Percentiles rank a stretch among this genome's conserved stretches.
Conservation (phyloP, 139 green algal species). For the Spirogloea muscicola region DNA sequence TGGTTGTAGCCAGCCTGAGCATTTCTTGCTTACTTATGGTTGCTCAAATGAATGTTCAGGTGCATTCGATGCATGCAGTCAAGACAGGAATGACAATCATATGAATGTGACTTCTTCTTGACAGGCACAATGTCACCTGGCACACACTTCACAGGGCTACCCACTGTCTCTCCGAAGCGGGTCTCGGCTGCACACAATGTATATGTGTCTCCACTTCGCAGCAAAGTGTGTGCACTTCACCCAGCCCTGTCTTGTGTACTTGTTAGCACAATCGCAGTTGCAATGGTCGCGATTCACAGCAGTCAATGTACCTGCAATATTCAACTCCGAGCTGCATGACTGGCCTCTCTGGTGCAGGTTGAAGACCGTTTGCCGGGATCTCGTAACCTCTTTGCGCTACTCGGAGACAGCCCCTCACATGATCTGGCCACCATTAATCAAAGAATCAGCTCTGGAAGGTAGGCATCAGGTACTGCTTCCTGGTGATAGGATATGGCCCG, state of each 20-base stretch:
- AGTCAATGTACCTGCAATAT: not conserved
- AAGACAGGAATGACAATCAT: not conserved
- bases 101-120: not conserved
- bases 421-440: slow-evolving; percentile 31
- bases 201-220: slow-evolving; percentile 46
- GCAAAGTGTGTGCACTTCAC: slow-evolving; percentile 1
- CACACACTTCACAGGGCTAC: not conserved
- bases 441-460: slow-evolving; percentile 35
- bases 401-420: slow-evolving; percentile 25
- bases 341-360: too few species aligned
- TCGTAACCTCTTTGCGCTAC: not conserved
- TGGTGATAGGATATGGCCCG: not conserved
- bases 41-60: not conserved
- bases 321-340: not conserved
- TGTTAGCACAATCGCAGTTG: too few species aligned
- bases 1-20: not conserved
- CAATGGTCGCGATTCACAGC: not conserved
- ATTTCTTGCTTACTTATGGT: not conserved
- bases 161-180: not conserved
- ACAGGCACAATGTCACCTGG: not conserved
- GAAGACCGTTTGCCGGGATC: not conserved
- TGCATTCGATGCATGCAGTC: not conserved
- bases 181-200: slow-evolving; percentile 27
- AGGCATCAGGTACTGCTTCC: not conserved
- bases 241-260: not conserved